Evolutionary conservation across 176 grass and related monocot species (phyloP), one percentile per base, ranked within the genome.

Genomic region (Oryza longistaminata): DNA sequence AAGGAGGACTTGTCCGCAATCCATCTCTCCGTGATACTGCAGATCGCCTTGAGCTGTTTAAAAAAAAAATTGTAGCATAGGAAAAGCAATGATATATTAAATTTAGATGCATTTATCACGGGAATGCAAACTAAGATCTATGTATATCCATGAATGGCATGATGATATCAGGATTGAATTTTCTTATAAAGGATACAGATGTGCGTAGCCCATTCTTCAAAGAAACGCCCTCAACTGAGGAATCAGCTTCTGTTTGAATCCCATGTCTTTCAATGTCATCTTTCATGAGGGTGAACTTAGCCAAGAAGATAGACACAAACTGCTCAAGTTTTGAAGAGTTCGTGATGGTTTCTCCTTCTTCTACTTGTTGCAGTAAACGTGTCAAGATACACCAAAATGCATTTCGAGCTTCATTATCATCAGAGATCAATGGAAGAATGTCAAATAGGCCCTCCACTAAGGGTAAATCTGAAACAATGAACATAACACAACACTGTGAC

Each of bases 371-470:
- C 26, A 98, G 84, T 21, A 93, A 77, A 75, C 73, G 89, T 27
- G 85, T 40, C 52, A 97, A 81, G 81, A 90, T 82, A 81, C 88
- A 90, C 95, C 95, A 97, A 29, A 95, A 76, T 77, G 95, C 91
- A 67, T 87, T 90, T 85, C 91, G 83, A 58, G 88, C 85, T 87
- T 90, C 80, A 3, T 58, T 68, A 62, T 95, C 96, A 83, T 93
- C 86, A 83, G 87, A 64, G 43, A 93, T 79, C 75, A 90, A 44
- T 74, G 92, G 88, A 82, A 97, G 88, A 68, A 89, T 86, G 58
- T 93, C 91, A 60, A 95, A 78, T n/a, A 95, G 86, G 37, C 93
- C 88, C 62, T 86, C 87, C 40, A 98, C 35, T 49, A 98, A 86
- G 24, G 50, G 64, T 64, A 95, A 78, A 92, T 98, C 96, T 98